Evolutionary conservation across 129 eudicot species (phyloP), one percentile per base, ranked within the genome.

Genomic region (Arctium minus): DNA sequence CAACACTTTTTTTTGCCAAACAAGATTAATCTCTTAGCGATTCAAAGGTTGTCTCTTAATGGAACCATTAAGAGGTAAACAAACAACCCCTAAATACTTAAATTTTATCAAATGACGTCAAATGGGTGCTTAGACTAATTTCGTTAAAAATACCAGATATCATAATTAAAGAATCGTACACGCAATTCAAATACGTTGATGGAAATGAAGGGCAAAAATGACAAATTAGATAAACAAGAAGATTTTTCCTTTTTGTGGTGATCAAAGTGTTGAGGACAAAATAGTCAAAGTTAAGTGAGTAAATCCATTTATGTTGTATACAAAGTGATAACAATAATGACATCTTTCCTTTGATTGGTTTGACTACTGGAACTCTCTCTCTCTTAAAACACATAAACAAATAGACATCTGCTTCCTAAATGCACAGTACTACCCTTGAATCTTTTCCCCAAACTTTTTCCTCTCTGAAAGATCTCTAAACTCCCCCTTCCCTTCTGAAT

Each of bases 321-420:
- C 85, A 81, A 75, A 77, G 82, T 80, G 78, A 86, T 78, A 75
- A 86, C 77, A 86, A 82, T 86, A 79, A 83, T 83, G 87, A 86
- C 82, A 83, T 77, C 85, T 81, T 85, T 78, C 84, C 72, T 76
- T 80, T 84, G 91, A 85, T 88, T 87, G 90, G 96, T 92, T 92
- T 92, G 96, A 92, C 96, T 88, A 92, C 83, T 80, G 79, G 65
- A 85, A 84, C 86, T 83, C 80, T 81, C 32, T 77, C 64, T 62
- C 38, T 36, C 29, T n/a, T 4, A 76, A 86, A 62, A 40, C 82
- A 75, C 39, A 74, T 40, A 84, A 56, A 80, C 82, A 62, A 60
- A 50, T 70, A 76, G 8, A 75, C 72, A 76, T 85, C 81, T 85
- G 73, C 84, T 80, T 85, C 38, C 80, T 79, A 85, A 74, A 48